Percentiles rank a stretch among this genome's conserved stretches.
phyloP scores from a whole-genome alignment of 371 early-diverging fungal genomes.

The Rhizopus sp. region DNA sequence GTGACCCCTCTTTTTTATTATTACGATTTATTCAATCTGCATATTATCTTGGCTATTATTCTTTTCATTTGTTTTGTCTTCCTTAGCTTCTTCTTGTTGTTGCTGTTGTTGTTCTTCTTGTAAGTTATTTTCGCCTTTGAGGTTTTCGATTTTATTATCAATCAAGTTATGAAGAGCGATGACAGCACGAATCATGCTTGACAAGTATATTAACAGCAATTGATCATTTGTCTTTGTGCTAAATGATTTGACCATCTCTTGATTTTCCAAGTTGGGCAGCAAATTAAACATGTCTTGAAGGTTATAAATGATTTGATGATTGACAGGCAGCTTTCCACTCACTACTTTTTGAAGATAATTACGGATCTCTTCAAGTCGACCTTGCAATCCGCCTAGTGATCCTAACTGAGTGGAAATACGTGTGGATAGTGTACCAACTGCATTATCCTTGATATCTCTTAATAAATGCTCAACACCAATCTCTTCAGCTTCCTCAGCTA shows the following conservation, averaged over 20 bases:
- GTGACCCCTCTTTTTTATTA: too few species aligned
- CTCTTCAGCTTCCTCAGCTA: constrained; percentile 99
- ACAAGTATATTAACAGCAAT: constrained; percentile 88
- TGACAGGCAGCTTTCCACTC: constrained; percentile 82
- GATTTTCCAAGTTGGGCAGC: constrained; percentile 83
- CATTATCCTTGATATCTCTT: constrained; percentile 97
- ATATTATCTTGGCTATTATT: constrained; percentile 13
- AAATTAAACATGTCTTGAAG: constrained; percentile 96
- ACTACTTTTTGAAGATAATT: constrained; percentile 89
- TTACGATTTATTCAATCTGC: constrained; percentile 21
- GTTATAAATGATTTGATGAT: constrained; percentile 95
- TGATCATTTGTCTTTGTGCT: constrained; percentile 96
- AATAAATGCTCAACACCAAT: constrained; percentile 99
- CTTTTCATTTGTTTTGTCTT: constrained; percentile 22
- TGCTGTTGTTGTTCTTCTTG: constrained; percentile 21
- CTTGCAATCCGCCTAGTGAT: constrained; percentile 86
- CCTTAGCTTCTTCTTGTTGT: constrained; percentile 6
- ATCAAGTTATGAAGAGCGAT: constrained; percentile 96
- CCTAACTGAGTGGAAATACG: constrained; percentile 87
- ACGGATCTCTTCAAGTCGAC: constrained; percentile 83
- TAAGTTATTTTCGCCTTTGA: constrained; percentile 49
- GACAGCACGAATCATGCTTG: constrained; percentile 86
- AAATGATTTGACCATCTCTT: constrained; percentile 77
- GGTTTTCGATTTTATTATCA: constrained; percentile 84
- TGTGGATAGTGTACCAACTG: constrained; percentile 91